These are phyloP conservation scores for Rugosomyces carneus DNA, from an alignment of 1,284 basidiomycete species.

Conservation along the genomic window DNA sequence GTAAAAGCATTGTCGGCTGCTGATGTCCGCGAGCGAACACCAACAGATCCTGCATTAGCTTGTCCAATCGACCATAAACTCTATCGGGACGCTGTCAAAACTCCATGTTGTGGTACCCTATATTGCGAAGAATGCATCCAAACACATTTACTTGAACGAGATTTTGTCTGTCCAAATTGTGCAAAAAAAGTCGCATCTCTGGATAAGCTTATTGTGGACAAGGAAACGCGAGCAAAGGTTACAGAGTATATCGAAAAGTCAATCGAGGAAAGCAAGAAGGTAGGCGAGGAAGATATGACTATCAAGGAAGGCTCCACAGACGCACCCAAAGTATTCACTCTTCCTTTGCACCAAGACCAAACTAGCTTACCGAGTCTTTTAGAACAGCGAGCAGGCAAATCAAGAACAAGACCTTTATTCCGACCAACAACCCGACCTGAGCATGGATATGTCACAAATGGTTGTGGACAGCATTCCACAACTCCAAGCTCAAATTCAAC, in stretches of 20 bases:
- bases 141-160: constrained; percentile 84
- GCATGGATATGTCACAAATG: constrained; percentile 65
- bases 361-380: constrained; percentile 1
- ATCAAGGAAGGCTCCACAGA: constrained; percentile 15
- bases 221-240: constrained; percentile 70
- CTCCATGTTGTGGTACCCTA: constrained; percentile 83
- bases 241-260: constrained; percentile 78
- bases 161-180: constrained; percentile 89
- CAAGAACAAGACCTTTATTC: constrained; percentile 57
- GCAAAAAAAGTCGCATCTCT: constrained; percentile 79
- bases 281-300: constrained; percentile 40
- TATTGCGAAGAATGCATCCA: constrained; percentile 97
- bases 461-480: constrained; percentile 67
- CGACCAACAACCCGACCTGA: constrained; percentile 52
- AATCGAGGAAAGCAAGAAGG: constrained; percentile 77
- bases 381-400: constrained; percentile 24
- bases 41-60: constrained; percentile 69
- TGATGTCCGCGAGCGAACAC: constrained; percentile 82
- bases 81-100: constrained; percentile 84
- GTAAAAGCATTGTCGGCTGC: constrained; percentile 75
- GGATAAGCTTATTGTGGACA: constrained; percentile 79
- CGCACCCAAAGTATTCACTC: constrained; percentile 18
- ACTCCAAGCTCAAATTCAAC: constrained; percentile 72
- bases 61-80: constrained; percentile 90
- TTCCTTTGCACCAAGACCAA: background rate